A percentile compares a stretch with the other conserved stretches of the same genome.
These are phyloP conservation scores for Kwoniella bestiolae DNA, from an alignment of 768 basidiomycete species.

Conservation along the genomic window DNA sequence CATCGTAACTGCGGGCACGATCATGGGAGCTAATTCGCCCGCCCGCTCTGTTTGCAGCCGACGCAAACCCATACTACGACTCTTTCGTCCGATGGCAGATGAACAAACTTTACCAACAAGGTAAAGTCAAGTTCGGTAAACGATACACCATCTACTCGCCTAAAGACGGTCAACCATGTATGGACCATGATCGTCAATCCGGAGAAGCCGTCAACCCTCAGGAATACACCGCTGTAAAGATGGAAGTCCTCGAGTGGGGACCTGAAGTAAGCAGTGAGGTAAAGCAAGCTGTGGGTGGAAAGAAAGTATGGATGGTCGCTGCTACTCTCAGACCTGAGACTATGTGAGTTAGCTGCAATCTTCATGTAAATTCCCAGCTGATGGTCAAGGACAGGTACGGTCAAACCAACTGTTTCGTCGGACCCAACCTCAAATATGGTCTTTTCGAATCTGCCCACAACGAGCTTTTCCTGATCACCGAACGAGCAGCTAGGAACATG, in stretches of 20 bases:
- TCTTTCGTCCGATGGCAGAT: constrained; percentile 97
- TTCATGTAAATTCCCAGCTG: background rate
- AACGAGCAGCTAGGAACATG: constrained; percentile 95
- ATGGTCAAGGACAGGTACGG: constrained; percentile 72
- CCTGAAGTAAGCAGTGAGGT: constrained; percentile 68
- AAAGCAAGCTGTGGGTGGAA: constrained; percentile 70
- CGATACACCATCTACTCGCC: constrained; percentile 98
- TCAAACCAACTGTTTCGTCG: constrained; percentile 97
- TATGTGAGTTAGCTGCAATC: constrained; percentile 65
- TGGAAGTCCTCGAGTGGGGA: constrained; percentile 88
- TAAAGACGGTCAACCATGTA: constrained; percentile 98
- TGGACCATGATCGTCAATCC: constrained; percentile 97
- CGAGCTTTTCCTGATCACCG: constrained; percentile 85
- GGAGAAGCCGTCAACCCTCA: constrained; percentile 95
- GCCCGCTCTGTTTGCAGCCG: constrained; percentile 59
- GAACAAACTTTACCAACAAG: constrained; percentile 82
- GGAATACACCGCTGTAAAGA: constrained; percentile 92
- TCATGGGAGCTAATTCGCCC: constrained; percentile 8
- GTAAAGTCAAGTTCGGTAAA: constrained; percentile 97
- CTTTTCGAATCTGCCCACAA: constrained; percentile 71
- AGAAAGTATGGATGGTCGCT: constrained; percentile 89
- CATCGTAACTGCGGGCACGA: background rate
- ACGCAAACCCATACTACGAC: constrained; percentile 96
- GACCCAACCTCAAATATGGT: constrained; percentile 86
- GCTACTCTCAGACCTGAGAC: constrained; percentile 96